phyloP scores from a whole-genome alignment of 331 rosid genomes.

The Malus hybrid region DNA sequence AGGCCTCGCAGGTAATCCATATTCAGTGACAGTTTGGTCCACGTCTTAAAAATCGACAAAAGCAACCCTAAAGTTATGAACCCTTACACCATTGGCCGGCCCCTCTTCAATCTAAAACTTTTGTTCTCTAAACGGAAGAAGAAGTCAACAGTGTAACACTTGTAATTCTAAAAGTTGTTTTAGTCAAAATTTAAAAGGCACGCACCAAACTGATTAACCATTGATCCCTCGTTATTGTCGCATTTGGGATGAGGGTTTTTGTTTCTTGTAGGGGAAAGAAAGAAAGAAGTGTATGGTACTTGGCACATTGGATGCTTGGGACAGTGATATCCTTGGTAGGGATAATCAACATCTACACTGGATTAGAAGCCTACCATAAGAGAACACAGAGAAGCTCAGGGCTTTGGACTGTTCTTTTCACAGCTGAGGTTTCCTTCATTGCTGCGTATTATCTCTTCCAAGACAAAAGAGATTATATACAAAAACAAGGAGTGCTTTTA shows the following conservation, averaged over 20 bases:
- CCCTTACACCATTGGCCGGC: not conserved
- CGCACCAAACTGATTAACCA: rapidly evolving
- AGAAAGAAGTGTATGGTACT: conserved; percentile 70
- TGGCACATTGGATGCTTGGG: conserved; percentile 82
- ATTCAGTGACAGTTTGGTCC: not conserved
- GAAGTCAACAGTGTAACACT: not conserved
- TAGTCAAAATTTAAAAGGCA: no score
- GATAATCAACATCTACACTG: conserved; percentile 79
- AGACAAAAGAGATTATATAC: conserved; percentile 45
- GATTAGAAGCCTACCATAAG: conserved; percentile 63
- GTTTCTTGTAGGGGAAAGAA: conserved; percentile 53
- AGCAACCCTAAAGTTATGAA: not conserved
- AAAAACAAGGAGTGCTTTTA: conserved; percentile 36
- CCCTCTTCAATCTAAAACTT: not conserved
- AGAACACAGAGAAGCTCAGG: conserved; percentile 57
- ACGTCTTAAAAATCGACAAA: not conserved
- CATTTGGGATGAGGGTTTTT: not conserved
- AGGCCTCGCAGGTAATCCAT: conserved; percentile 77
- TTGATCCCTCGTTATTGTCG: no score
- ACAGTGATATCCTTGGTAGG: conserved; percentile 61
- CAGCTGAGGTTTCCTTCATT: conserved; percentile 55
- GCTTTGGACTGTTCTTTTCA: conserved; percentile 83
- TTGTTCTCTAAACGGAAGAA: not conserved
- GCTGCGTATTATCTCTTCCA: conserved; percentile 42
- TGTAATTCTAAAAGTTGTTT: not conserved